These are phyloP conservation scores for Zoysia pacifica DNA, from an alignment of 176 grass and related monocot genomes.

Conservation along the genomic window DNA sequence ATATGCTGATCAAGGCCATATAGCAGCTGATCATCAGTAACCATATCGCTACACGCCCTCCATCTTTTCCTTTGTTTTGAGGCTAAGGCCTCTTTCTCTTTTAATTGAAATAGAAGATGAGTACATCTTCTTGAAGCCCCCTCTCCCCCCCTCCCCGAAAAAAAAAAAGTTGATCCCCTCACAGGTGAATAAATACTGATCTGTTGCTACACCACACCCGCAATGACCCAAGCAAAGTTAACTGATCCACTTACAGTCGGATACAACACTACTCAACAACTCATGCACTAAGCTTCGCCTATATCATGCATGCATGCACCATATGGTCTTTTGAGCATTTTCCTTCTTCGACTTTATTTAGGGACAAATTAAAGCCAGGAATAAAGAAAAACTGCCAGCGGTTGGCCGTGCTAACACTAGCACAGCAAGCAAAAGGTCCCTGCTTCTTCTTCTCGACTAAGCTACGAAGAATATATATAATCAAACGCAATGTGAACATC, in stretches of 20 bases:
- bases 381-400: neutral
- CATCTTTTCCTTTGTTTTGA: too few relatives aligned
- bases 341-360: neutral
- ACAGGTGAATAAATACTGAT: too few relatives aligned
- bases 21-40: neutral
- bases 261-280: neutral
- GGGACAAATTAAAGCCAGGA: neutral
- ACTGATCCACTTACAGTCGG: too few relatives aligned
- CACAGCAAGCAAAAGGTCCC: neutral
- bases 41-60: neutral
- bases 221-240: neutral
- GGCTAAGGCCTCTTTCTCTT: too few relatives aligned
- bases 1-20: neutral
- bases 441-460: neutral
- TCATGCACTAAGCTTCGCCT: neutral
- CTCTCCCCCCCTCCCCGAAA: too few relatives aligned
- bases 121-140: too few relatives aligned
- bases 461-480: neutral
- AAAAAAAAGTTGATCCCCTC: too few relatives aligned
- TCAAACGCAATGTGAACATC: neutral
- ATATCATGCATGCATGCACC: neutral
- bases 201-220: too few relatives aligned
- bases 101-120: too few relatives aligned
- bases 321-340: neutral
- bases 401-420: neutral